These are phyloP conservation scores for Jamesozyma lodderae DNA, from an alignment of 805 yeast species.

Conservation along the genomic window DNA sequence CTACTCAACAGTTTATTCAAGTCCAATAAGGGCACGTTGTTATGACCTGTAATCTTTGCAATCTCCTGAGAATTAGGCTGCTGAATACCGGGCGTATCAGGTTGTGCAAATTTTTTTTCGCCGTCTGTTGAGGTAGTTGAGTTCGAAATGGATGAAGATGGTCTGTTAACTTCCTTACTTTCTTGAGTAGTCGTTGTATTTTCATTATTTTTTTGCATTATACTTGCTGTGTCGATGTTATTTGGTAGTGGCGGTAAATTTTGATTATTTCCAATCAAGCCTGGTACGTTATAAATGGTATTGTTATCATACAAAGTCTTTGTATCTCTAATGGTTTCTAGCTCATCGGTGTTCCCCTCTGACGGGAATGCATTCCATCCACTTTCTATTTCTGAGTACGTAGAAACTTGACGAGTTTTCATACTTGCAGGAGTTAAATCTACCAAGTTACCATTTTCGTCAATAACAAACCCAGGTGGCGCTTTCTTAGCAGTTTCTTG, in stretches of 20 bases:
- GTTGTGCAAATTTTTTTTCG: background rate
- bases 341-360: conserved; percentile 17
- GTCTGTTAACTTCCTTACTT: background rate
- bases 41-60: conserved; percentile 31
- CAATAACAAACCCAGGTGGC: conserved; percentile 30
- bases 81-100: conserved; percentile 7
- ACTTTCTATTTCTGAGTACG: conserved; percentile 29
- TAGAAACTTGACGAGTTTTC: conserved; percentile 23
- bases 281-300: conserved; percentile 31
- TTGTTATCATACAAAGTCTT: conserved; percentile 30
- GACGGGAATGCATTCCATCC: conserved; percentile 32
- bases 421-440: conserved; percentile 26
- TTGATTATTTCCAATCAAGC: conserved; percentile 20
- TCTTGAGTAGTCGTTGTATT: background rate
- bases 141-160: background rate
- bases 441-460: conserved; percentile 27
- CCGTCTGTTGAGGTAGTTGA: background rate
- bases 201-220: background rate
- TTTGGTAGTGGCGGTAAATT: conserved; percentile 29
- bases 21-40: conserved; percentile 34
- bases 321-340: conserved; percentile 28
- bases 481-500: conserved; percentile 29
- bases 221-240: conserved; percentile 4
- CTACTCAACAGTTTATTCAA: conserved; percentile 33
- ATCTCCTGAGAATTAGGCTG: conserved; percentile 15